Base-by-base conservation (phyloP, 192 early-diverging fungal species). In the Kickxella alabastrina region DNA sequence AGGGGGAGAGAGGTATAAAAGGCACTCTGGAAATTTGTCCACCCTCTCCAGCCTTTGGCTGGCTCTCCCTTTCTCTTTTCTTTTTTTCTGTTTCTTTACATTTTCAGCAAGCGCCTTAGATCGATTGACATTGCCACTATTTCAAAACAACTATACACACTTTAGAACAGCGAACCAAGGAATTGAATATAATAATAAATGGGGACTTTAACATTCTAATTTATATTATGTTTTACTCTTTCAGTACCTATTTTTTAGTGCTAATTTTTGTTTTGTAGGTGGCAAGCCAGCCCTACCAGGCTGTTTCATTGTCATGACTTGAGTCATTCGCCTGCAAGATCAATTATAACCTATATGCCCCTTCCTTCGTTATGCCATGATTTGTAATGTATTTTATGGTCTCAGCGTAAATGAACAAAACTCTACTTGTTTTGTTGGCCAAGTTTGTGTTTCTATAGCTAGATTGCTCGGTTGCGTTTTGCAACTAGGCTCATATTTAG, bases 261-360 rank as follows among this genome's bases (percentile, higher is more conserved):
- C n/a, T 17, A 1, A 15, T 48, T 42, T n/a, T 47, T 31, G 8
- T 46, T 31, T 5, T 31, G 28, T 45, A 22, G 7, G 10, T 36
- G 38, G 54, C 61, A 74, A 65, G 49, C 28, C 71, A 66, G 63
- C 71, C 29, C 53, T 54, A 44, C 46, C 24, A 49, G 62, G 71
- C 64, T 58, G 71, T 62, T 41, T 74, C 43, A 74, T 74, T 67
- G 71, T 67, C 59, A 49, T 51, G 52, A 67, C 49, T 59, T 74
- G 71, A 74, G 71, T 74, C 71, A 74, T 74, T 74, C 63, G 59
- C 57, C 55, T 62, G 71, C 71, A 50, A 74, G 34, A 74, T 28
- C 43, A 66, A 74, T 13, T 23, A 10, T 32, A 32, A 9, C 2
- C 22, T 49, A 24, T 22, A 10, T 3, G 17, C 27, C 44, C 44